Evolutionary conservation across 306 rosid genomes (phyloP).

Genomic region (Cicer judaicum): DNA sequence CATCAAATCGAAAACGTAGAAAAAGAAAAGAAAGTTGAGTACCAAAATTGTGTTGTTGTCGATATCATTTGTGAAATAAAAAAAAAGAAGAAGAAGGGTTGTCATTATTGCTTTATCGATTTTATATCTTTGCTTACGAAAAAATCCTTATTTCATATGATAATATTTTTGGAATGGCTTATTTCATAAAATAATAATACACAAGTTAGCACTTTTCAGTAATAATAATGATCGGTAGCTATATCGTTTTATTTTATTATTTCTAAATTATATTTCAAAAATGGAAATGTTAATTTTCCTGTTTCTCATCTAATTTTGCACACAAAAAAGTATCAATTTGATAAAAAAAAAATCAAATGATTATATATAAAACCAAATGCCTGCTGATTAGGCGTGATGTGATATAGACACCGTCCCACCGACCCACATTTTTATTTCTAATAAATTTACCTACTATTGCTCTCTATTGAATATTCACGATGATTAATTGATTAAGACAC

Average conservation of each 20-base stretch:
- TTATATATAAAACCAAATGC: background rate
- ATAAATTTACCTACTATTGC: background rate
- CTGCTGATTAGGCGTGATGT: background rate
- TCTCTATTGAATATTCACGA: too few species aligned
- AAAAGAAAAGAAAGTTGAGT: conserved; percentile 57
- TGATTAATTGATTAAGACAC: too few species aligned
- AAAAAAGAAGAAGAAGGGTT: background rate
- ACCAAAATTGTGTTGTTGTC: conserved; percentile 5
- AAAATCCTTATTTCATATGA: background rate
- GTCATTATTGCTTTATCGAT: background rate
- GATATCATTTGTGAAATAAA: background rate
- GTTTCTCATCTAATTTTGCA: background rate
- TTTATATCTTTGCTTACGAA: background rate
- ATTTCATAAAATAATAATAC: background rate
- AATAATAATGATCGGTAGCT: too few species aligned
- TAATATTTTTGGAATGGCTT: too few species aligned
- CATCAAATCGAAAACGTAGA: conserved; percentile 50
- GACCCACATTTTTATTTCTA: background rate
- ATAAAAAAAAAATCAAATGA: background rate
- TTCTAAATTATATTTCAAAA: background rate
- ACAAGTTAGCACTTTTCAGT: background rate
- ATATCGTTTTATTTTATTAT: too few species aligned
- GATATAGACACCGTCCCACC: background rate
- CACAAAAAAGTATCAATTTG: background rate
- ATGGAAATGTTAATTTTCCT: background rate